Base-by-base conservation (phyloP, 2,329 filamentous ascomycete genomes). In the Ascomycota sp. region DNA sequence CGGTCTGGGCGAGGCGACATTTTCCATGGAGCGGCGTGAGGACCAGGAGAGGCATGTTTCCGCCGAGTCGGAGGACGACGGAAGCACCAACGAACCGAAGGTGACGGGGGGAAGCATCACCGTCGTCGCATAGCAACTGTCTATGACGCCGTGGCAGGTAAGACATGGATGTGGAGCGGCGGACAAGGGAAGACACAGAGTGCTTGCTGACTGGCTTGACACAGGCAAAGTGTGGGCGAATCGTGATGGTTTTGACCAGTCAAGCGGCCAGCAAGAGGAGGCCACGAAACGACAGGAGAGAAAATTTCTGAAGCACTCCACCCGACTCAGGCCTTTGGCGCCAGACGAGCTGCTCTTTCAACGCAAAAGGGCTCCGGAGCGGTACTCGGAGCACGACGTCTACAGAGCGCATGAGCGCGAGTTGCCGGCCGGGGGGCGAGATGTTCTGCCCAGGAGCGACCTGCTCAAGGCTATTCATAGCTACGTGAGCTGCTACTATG, bases 111-210 rank as follows among this genome's bases (percentile, higher is more conserved):
- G n/a, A n/a, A n/a, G n/a, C n/a, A n/a, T n/a, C n/a, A n/a, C 28
- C 44, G 48, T 26, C 48, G 49, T n/a, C 47, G 48, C 11, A 44
- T 50, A 23, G 60, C 64, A 25, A 79, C 63, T 13, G 51, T 83
- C 13, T 83, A 76, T 48, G 76, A 83, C 51, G 75, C 75, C 11
- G 73, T 80, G 31, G 74, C 75, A 42, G 74, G 75, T 75, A 45
- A 39, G 50, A 41, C 22, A 25, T 13, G 23, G 15, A n/a, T 12
- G 23, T 8, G 12, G 11, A 8, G 5, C 15, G 25, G 8, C 25
- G 7, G 25, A 4, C 25, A 15, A 15, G n/a, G 5, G n/a, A 15
- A 9, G 19, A 15, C 6, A 15, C 4, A 10, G 25, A 3, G 8
- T 12, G 11, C 9, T 17, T 15, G 25, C 10, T 9, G 35, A 29